Evolutionary conservation across 306 rosid genomes (phyloP).

Genomic region (Cotoneaster glaucophyllus): DNA sequence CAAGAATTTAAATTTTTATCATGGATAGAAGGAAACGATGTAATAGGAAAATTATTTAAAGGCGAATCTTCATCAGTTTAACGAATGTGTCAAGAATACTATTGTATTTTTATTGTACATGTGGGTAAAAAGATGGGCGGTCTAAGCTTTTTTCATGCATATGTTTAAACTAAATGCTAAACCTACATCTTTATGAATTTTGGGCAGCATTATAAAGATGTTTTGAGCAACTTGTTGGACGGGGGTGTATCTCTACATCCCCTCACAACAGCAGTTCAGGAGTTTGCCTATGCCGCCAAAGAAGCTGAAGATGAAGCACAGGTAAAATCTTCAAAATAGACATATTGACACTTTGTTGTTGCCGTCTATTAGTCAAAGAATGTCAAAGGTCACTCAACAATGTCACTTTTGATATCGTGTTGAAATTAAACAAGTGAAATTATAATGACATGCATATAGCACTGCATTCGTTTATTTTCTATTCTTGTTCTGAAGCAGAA

Average conservation of each 20-base stretch:
- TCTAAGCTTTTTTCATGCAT: background rate
- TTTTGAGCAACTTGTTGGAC: constrained; percentile 44
- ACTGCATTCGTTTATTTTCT: background rate
- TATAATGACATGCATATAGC: background rate
- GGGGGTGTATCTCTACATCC: constrained; percentile 44
- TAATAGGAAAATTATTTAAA: background rate
- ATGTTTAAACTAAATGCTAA: background rate
- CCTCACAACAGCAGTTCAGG: constrained; percentile 49
- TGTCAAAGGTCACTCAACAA: background rate
- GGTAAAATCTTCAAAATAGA: constrained; percentile 27
- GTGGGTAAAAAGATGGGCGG: background rate
- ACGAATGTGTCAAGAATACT: no score
- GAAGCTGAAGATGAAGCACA: constrained; percentile 58
- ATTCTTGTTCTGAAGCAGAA: background rate
- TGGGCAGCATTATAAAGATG: constrained; percentile 46
- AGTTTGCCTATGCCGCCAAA: constrained; percentile 58
- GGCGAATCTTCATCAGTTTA: background rate
- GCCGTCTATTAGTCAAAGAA: background rate
- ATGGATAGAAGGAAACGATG: background rate
- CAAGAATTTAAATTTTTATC: background rate
- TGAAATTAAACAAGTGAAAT: background rate
- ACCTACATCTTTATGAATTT: background rate
- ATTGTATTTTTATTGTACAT: background rate
- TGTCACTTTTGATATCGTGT: background rate
- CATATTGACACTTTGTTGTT: background rate